Conservation (phyloP, 345 rosid genomes). For the Lenwebbia sp. region DNA sequence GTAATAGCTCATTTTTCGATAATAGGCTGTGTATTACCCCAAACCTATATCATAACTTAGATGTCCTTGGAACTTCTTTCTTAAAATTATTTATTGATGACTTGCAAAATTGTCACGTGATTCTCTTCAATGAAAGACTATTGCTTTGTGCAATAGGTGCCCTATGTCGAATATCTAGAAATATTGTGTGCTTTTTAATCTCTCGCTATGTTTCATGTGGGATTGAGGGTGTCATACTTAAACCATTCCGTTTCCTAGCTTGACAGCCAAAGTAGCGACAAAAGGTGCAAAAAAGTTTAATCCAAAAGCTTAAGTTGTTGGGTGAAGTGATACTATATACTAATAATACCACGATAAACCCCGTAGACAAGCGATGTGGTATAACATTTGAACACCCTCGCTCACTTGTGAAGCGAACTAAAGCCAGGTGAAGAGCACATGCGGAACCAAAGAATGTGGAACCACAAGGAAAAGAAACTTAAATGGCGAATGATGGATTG, state of each 20-base stretch:
- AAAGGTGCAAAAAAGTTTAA: not conserved
- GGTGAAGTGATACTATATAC: not conserved
- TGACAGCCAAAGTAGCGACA: not conserved
- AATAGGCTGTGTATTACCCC: not conserved
- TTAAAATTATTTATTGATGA: not conserved
- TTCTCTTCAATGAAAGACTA: not conserved
- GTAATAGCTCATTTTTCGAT: not conserved
- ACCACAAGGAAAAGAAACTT: not conserved
- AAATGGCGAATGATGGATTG: not conserved
- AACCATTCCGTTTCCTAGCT: not conserved
- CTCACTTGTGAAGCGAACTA: not conserved
- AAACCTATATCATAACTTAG: not conserved
- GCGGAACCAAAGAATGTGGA: not conserved
- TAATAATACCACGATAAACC: not conserved
- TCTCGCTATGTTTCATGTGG: not conserved
- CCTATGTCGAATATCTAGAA: not conserved
- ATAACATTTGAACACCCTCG: not conserved
- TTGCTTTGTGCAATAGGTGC: not conserved
- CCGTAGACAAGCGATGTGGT: not conserved
- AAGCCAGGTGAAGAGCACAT: not conserved
- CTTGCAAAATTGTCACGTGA: not conserved
- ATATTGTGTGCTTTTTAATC: not conserved
- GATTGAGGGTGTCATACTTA: not conserved
- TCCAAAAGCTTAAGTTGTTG: not conserved
- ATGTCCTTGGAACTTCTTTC: not conserved